These are phyloP conservation scores for Schizothecium vesticola DNA, from an alignment of 495 filamentous ascomycete species.

Conservation along the genomic window DNA sequence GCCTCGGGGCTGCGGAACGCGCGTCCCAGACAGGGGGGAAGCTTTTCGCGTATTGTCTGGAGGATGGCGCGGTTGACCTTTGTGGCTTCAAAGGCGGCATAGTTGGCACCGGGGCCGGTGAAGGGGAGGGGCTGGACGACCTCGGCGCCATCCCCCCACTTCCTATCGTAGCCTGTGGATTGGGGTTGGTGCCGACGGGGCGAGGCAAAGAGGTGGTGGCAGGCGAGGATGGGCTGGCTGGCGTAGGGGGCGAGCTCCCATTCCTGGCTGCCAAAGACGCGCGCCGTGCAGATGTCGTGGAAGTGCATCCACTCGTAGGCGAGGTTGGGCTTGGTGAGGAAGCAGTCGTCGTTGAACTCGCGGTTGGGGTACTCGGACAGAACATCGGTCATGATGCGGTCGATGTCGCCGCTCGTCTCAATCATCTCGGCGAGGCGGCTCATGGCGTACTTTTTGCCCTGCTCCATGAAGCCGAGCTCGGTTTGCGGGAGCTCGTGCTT, in stretches of 20 bases:
- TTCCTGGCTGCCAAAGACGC: conserved; percentile 69
- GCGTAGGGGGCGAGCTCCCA: conserved; percentile 87
- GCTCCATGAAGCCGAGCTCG: conserved; percentile 62
- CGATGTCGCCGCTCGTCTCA: conserved; percentile 81
- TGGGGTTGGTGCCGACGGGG: conserved; percentile 42
- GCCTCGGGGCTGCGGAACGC: conserved; percentile 71
- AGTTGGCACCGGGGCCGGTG: conserved; percentile 73
- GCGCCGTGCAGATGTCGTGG: conserved; percentile 73
- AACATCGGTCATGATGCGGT: conserved; percentile 73
- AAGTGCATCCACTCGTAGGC: conserved; percentile 96
- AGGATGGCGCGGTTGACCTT: conserved; percentile 58
- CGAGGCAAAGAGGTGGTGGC: conserved; percentile 84
- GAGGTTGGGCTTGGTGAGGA: conserved; percentile 76
- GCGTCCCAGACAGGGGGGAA: conserved; percentile 61
- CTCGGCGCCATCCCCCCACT: conserved; percentile 43
- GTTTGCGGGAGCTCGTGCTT: conserved; percentile 43
- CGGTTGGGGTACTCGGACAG: conserved; percentile 80
- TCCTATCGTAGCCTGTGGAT: conserved; percentile 27
- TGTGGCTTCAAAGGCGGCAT: conserved; percentile 65
- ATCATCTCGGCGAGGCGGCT: conserved; percentile 80
- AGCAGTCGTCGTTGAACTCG: conserved; percentile 86
- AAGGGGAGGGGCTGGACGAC: conserved; percentile 62
- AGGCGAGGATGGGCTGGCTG: conserved; percentile 76
- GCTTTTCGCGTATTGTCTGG: conserved; percentile 44
- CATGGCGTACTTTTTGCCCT: conserved; percentile 70